phyloP scores from a whole-genome alignment of 2,329 filamentous ascomycete genomes.

The Cytospora schulzeri region DNA sequence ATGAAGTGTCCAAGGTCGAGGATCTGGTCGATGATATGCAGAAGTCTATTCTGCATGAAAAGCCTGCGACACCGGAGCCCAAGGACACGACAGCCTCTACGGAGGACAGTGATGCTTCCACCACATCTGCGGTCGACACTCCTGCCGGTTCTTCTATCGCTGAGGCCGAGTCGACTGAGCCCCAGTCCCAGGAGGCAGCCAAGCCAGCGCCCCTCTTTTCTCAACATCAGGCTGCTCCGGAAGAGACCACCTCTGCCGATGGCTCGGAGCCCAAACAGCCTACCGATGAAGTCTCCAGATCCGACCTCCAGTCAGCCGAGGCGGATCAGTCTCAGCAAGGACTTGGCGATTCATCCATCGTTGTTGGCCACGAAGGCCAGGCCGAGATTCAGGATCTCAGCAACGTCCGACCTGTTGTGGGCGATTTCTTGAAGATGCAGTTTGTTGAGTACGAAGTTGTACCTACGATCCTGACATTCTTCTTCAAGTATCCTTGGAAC shows the following conservation, averaged over 20 bases:
- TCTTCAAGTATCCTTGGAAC: conserved; percentile 98
- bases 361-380: conserved; percentile 32
- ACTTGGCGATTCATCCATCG: conserved; percentile 35
- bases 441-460: conserved; percentile 95
- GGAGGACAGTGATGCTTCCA: conserved; percentile 18
- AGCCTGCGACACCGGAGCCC: conserved; percentile 17
- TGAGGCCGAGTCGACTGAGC: conserved; percentile 23
- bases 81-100: conserved; percentile 13
- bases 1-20: conserved; percentile 28
- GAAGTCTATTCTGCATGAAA: conserved; percentile 24
- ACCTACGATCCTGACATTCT: conserved; percentile 94
- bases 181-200: conserved; percentile 51
- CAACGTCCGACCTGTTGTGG: conserved; percentile 70
- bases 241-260: conserved; percentile 12
- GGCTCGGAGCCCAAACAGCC: not conserved
- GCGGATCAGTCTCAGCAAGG: conserved; percentile 25
- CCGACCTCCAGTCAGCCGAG: conserved; percentile 10
- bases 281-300: conserved; percentile 7
- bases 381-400: conserved; percentile 28
- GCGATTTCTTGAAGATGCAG: conserved; percentile 92
- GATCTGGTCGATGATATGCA: conserved; percentile 28
- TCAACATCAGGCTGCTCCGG: conserved; percentile 2
- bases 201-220: conserved; percentile 65
- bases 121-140: conserved; percentile 17
- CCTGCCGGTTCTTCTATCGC: conserved; percentile 23